phyloP scores from a whole-genome alignment of 106 monocot species.

The Phalaenopsis equestris region DNA sequence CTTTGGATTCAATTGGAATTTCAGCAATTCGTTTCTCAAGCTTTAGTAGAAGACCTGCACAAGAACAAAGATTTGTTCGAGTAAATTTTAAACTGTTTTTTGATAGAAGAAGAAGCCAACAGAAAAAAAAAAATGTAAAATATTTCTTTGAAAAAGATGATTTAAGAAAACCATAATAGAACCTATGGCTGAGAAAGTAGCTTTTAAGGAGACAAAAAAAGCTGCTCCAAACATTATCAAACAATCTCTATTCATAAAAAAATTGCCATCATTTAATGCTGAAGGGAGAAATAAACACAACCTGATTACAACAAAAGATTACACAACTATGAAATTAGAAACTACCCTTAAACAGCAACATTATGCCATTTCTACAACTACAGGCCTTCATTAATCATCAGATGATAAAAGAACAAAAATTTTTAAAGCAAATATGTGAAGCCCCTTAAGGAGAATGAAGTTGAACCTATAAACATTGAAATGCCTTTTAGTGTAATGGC shows the following conservation, averaged over 20 bases:
- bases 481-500: no score
- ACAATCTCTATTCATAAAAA: background rate
- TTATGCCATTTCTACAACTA: background rate
- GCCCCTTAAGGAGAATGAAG: no score
- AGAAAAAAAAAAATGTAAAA: no score
- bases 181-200: background rate
- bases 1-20: constrained; percentile 71
- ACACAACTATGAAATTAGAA: background rate
- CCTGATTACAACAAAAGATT: no score
- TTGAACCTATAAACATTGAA: no score
- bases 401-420: background rate
- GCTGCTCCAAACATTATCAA: background rate
- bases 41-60: constrained; percentile 79
- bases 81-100: background rate
- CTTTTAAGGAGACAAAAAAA: background rate
- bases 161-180: no score
- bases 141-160: no score
- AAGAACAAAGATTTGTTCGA: background rate
- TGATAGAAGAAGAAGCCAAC: background rate
- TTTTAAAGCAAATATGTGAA: background rate
- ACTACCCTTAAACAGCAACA: background rate
- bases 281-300: background rate
- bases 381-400: background rate
- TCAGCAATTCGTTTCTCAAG: constrained; percentile 72
- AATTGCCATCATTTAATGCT: background rate